These are phyloP conservation scores for Fusarium sp. DNA, from an alignment of 2,329 filamentous ascomycete genomes.

Conservation along the genomic window DNA sequence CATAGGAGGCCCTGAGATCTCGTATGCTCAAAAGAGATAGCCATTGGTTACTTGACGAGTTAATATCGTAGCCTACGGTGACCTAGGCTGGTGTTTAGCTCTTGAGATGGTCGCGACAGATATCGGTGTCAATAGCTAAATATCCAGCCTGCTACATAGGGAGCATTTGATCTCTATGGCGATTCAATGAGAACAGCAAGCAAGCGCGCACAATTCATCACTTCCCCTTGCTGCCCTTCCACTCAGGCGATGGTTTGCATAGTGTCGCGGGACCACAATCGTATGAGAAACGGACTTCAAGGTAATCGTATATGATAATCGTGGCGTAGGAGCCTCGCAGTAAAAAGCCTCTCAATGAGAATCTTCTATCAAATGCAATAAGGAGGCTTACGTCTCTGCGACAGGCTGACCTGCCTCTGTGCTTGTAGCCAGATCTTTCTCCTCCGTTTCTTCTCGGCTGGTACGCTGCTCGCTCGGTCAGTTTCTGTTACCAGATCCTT, in stretches of 20 bases:
- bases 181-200: accelerated
- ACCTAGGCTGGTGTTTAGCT: not conserved
- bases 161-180: accelerated
- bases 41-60: accelerated
- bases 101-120: no score
- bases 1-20: no score
- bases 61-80: not conserved
- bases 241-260: no score
- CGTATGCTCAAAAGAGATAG: no score
- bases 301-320: no score
- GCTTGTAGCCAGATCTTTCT: not conserved
- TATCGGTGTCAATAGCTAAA: not conserved
- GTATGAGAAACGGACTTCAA: no score
- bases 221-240: accelerated
- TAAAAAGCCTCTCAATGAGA: no score
- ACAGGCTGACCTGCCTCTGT: not conserved
- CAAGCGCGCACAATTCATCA: accelerated
- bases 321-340: no score
- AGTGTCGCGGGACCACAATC: not conserved
- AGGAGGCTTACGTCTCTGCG: no score
- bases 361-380: no score
- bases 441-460: not conserved
- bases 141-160: accelerated
- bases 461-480: not conserved
- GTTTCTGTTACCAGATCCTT: no score